Conservation (phyloP, 2,329 filamentous ascomycete genomes). For the Diaporthe destruens region DNA sequence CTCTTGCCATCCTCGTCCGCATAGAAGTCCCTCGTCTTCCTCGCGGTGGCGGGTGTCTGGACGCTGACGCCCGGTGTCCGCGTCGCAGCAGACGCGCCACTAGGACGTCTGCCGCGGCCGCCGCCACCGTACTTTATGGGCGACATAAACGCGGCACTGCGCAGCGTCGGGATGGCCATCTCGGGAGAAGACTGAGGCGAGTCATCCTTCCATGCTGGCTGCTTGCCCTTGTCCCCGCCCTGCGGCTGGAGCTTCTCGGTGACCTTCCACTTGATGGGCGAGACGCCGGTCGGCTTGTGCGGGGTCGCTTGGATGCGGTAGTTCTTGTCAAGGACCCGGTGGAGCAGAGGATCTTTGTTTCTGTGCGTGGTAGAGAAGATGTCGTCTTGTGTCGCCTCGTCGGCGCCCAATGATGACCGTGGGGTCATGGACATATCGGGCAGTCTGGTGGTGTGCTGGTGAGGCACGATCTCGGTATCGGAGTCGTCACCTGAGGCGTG, state of each 20-base stretch:
- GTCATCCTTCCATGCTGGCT: constrained; percentile 61
- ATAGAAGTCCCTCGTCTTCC: constrained; percentile 65
- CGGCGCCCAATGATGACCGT: constrained; percentile 64
- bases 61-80: constrained; percentile 88
- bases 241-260: constrained; percentile 48
- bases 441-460: constrained; percentile 66
- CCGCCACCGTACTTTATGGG: constrained; percentile 62
- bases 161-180: constrained; percentile 83
- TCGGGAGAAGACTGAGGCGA: constrained; percentile 81
- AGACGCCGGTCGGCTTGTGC: constrained; percentile 67
- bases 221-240: constrained; percentile 51
- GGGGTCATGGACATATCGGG: constrained; percentile 75
- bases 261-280: constrained; percentile 58
- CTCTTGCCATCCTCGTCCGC: constrained; percentile 48
- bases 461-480: constrained; percentile 61
- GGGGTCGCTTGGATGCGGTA: constrained; percentile 95
- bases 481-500: constrained; percentile 46
- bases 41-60: constrained; percentile 75
- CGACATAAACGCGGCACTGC: constrained; percentile 87
- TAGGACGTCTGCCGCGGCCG: constrained; percentile 22
- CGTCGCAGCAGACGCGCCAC: constrained; percentile 61
- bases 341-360: constrained; percentile 82
- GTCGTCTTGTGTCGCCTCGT: constrained; percentile 47
- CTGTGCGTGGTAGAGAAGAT: constrained; percentile 45
- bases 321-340: constrained; percentile 94